These are phyloP conservation scores for Trichomonas gallinae DNA, from an alignment of 208 protist genomes.

Conservation along the genomic window DNA sequence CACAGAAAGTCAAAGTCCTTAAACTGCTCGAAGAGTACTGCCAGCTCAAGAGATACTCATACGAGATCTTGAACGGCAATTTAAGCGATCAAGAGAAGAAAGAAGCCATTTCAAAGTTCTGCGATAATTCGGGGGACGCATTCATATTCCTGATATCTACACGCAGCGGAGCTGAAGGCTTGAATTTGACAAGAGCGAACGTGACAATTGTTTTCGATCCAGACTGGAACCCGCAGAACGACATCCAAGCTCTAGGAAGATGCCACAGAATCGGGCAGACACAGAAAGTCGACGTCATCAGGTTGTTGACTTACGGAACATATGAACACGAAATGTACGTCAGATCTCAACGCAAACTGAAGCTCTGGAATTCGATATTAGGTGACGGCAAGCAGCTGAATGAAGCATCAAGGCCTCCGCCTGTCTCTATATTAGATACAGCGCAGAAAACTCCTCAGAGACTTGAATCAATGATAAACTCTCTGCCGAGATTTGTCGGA, in stretches of 20 bases:
- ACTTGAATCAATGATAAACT: background rate
- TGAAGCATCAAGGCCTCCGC: background rate
- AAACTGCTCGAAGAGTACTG: constrained; percentile 47
- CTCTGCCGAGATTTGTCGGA: background rate
- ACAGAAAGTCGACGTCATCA: constrained; percentile 68
- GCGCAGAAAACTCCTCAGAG: background rate
- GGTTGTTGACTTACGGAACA: constrained; percentile 72
- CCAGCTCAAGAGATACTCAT: constrained; percentile 1
- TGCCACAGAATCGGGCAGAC: constrained; percentile 81
- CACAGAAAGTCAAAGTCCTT: constrained; percentile 62
- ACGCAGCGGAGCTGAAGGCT: constrained; percentile 54
- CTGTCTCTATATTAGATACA: background rate
- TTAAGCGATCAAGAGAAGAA: constrained; percentile 32
- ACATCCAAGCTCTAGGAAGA: constrained; percentile 79
- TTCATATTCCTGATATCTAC: constrained; percentile 59
- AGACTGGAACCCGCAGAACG: constrained; percentile 92
- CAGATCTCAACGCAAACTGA: constrained; percentile 62
- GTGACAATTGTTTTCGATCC: constrained; percentile 62
- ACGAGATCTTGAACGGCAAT: constrained; percentile 25
- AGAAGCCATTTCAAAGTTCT: constrained; percentile 30
- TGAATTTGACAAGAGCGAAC: constrained; percentile 57
- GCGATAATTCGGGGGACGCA: background rate
- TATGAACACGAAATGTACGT: constrained; percentile 76
- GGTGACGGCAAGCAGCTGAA: background rate
- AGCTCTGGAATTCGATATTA: background rate